Base-by-base conservation (phyloP, 1,139 yeast species). In the Taphrina betulina region DNA sequence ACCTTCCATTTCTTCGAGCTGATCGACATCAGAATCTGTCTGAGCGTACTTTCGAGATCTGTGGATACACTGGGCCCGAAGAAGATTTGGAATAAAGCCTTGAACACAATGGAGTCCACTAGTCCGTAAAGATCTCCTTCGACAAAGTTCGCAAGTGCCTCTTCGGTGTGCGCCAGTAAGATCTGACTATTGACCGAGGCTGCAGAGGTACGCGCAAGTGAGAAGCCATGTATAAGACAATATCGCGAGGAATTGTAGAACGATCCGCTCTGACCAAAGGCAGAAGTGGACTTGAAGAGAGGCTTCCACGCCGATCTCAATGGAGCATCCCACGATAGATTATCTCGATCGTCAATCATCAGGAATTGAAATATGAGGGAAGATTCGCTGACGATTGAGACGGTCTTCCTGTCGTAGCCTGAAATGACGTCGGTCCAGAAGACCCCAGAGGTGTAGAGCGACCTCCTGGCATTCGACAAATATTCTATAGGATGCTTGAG, bases 371-470 rank as follows among this genome's bases (percentile, higher is more conserved):
- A 19, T 3, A 41, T 33, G 14, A 50, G 29, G 8, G 24, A 10
- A 24, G 26, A 23, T 10, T 23, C 44, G 17, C 20, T 22, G 26
- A 50, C 19, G 33, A 50, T 14, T 5, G 54, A 26, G 4, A 50
- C 7, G 10, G 46, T 50, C 41, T 31, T 38, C 22, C 16, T 17
- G 19, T 22, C 54, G 19, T 22, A 19, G 8, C 24, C 29, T 3
- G 28, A 23, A 7, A 50, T 26, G 10, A 37, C 34, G 22, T 50
- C 54, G 12, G 54, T 50, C 54, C 54, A 50, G 33, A 50, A 50
- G 40, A 50, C 28, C 22, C 29, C 5, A 28, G 51, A 23, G 7
- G 56, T 24, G n/a, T 17, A 17, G n/a, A 31, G 42, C 31, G 31
- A 26, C 10, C 7, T 7, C 23, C 19, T 17, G 7, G 58, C 55